Conservation (phyloP, 2,329 filamentous ascomycete genomes). For the Parastagonospora nodorum region DNA sequence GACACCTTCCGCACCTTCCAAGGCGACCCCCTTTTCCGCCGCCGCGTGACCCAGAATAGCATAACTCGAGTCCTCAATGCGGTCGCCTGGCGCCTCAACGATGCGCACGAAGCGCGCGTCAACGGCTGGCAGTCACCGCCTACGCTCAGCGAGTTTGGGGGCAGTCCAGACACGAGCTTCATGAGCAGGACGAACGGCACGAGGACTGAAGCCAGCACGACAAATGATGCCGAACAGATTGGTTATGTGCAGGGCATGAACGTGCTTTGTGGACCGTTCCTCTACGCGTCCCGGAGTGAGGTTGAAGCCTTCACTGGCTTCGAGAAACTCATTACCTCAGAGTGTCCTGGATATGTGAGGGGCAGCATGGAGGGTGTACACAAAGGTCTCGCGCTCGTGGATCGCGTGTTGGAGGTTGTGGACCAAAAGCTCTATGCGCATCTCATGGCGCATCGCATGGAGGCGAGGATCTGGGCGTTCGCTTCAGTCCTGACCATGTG, state of each 20-base stretch:
- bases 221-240: constrained; percentile 66
- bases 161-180: constrained; percentile 51
- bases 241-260: constrained; percentile 99
- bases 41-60: constrained; percentile 92
- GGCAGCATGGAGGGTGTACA: constrained; percentile 98
- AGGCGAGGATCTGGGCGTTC: constrained; percentile 95
- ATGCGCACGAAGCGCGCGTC: constrained; percentile 67
- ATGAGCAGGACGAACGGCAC: constrained; percentile 33
- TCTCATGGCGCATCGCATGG: constrained; percentile 82
- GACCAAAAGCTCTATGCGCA: constrained; percentile 86
- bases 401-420: constrained; percentile 88
- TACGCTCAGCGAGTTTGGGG: constrained; percentile 55
- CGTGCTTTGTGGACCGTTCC: constrained; percentile 90
- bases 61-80: constrained; percentile 94
- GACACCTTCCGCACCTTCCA: constrained; percentile 97
- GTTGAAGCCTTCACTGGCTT: constrained; percentile 94
- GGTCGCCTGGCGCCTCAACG: constrained; percentile 90
- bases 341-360: constrained; percentile 91
- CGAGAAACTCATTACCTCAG: constrained; percentile 80
- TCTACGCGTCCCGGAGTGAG: constrained; percentile 93
- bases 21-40: constrained; percentile 94
- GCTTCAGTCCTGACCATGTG: constrained; percentile 92
- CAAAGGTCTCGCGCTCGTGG: constrained; percentile 85
- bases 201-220: constrained; percentile 39
- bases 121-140: constrained; percentile 58